Percentiles rank a stretch among this genome's conserved stretches.
These are phyloP conservation scores for Leucosporidium yakuticum DNA, from an alignment of 768 basidiomycete species.

Conservation along the genomic window DNA sequence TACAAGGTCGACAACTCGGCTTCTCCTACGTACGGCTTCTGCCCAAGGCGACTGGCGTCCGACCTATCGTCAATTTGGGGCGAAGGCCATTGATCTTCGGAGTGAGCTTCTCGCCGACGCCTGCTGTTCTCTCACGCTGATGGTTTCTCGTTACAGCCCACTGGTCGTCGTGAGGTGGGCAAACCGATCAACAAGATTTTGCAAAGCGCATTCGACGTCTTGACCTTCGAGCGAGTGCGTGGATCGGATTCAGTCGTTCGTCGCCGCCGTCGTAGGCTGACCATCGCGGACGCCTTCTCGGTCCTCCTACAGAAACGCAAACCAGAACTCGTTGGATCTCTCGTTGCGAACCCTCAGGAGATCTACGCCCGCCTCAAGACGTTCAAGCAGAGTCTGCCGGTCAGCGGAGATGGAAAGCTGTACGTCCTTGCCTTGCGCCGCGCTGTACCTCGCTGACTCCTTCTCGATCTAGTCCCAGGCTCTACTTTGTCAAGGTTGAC, in stretches of 20 bases:
- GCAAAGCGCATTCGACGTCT: conserved; percentile 73
- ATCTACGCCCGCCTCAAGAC: conserved; percentile 67
- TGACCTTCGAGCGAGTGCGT: conserved; percentile 77
- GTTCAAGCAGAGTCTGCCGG: conserved; percentile 53
- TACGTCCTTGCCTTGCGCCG: conserved; percentile 41
- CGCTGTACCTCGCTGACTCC: background rate
- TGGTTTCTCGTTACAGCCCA: too few relatives aligned
- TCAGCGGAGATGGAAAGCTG: conserved; percentile 50
- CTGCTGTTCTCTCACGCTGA: too few relatives aligned
- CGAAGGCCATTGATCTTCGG: conserved; percentile 37
- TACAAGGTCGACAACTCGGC: conserved; percentile 67
- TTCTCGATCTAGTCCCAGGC: conserved; percentile 56
- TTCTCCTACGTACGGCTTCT: conserved; percentile 81
- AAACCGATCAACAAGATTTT: conserved; percentile 83
- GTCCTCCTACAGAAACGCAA: conserved; percentile 61
- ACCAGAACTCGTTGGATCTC: conserved; percentile 64
- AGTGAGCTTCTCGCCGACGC: conserved; percentile 42
- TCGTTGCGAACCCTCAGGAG: conserved; percentile 75
- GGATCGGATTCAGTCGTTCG: background rate
- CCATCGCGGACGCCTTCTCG: too few relatives aligned
- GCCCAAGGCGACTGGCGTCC: conserved; percentile 89
- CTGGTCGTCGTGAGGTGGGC: conserved; percentile 38
- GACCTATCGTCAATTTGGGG: conserved; percentile 89
- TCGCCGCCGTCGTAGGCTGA: too few relatives aligned
- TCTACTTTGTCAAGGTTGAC: conserved; percentile 96